Percentiles rank a stretch among this genome's conserved stretches.
Evolutionary conservation across 2,329 filamentous ascomycete species (phyloP).

Genomic region (Fusarium proliferatum): DNA sequence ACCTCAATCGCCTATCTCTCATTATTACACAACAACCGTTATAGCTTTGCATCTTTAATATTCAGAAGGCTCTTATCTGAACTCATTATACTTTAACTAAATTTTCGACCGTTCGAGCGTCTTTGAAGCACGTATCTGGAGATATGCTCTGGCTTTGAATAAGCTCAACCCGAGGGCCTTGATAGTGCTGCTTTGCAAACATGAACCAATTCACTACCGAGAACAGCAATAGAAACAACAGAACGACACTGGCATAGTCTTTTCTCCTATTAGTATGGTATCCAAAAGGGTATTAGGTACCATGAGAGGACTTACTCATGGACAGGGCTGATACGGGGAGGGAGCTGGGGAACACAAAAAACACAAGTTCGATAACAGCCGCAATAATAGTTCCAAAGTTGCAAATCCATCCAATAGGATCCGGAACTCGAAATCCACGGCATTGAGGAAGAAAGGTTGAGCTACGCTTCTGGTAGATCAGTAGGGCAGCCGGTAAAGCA

Average conservation of each 20-base stretch:
- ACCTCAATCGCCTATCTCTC: too few species aligned
- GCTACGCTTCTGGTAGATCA: not conserved
- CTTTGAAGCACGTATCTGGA: too few species aligned
- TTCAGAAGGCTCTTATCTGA: not conserved
- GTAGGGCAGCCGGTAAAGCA: not conserved
- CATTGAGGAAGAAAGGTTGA: not conserved
- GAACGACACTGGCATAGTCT: not conserved
- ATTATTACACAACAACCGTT: too few species aligned
- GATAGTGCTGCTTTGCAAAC: not conserved
- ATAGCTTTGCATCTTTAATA: too few species aligned
- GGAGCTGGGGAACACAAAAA: not conserved
- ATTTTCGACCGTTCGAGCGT: too few species aligned
- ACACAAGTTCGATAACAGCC: not conserved
- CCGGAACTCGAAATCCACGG: not conserved
- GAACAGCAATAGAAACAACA: not conserved
- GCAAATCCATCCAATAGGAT: fast-evolving
- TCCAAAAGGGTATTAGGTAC: not conserved
- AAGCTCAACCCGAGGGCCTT: not conserved
- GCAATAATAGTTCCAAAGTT: not conserved
- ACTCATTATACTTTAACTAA: too few species aligned
- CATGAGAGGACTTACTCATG: not conserved
- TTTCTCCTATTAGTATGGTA: fast-evolving
- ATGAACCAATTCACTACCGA: not conserved
- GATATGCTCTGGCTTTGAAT: not conserved
- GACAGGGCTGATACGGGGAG: not conserved